Percentiles rank a stretch among this genome's conserved stretches.
These are phyloP conservation scores for Arxiozyma telluris DNA, from an alignment of 1,139 yeast species.

Conservation along the genomic window DNA sequence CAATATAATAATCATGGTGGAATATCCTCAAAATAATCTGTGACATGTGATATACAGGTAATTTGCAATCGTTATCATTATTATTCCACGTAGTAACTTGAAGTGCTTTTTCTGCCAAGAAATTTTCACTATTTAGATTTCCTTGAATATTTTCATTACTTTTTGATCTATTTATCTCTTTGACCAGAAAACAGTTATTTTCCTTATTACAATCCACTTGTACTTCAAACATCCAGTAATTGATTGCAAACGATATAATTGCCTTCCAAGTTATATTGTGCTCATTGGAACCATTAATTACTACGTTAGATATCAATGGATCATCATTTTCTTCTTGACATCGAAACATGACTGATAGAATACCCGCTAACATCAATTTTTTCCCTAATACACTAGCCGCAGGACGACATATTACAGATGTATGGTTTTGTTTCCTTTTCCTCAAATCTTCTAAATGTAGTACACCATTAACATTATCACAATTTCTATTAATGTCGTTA, in stretches of 20 bases:
- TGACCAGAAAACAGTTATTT: constrained; percentile 9
- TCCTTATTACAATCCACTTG: constrained; percentile 14
- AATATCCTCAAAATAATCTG: constrained; percentile 64
- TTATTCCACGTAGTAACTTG: constrained; percentile 8
- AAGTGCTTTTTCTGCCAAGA: constrained; percentile 1
- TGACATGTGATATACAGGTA: constrained; percentile 59
- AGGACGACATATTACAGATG: neutral
- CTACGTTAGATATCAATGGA: constrained; percentile 36
- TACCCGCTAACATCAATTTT: constrained; percentile 59
- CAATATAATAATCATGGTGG: constrained; percentile 69
- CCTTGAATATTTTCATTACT: constrained; percentile 1
- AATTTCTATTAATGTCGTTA: neutral
- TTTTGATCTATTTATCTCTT: constrained; percentile 1
- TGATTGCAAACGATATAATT: constrained; percentile 51
- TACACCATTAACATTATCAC: neutral
- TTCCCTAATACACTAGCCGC: constrained; percentile 40
- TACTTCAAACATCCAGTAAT: constrained; percentile 40
- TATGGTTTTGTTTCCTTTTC: neutral
- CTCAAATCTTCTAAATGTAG: neutral
- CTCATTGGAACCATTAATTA: constrained; percentile 31
- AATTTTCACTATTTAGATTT: neutral
- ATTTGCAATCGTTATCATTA: constrained; percentile 38
- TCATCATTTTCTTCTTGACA: constrained; percentile 46
- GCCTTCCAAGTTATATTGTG: constrained; percentile 54
- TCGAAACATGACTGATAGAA: constrained; percentile 59